Evolutionary conservation across 2,329 filamentous ascomycete genomes (phyloP).

Genomic region (Dryadomyces quercus-mongolicae): DNA sequence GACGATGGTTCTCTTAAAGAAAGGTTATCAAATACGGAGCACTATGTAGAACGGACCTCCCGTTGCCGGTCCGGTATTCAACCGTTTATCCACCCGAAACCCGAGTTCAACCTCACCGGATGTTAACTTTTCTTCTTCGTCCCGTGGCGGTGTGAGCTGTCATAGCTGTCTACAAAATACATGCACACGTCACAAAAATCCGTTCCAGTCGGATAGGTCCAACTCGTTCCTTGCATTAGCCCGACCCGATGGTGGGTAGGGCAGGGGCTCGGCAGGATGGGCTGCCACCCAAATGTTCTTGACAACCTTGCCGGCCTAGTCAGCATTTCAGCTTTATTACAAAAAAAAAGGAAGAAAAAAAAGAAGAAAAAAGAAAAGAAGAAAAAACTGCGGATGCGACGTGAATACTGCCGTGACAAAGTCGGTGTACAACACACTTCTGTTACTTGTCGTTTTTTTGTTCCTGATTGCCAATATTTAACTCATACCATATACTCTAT

Average conservation of each 20-base stretch:
- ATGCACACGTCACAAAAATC: background rate
- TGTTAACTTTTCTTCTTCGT: background rate
- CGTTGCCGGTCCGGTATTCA: background rate
- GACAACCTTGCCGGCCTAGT: background rate
- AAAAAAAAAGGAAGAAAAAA: background rate
- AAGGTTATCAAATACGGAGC: no score
- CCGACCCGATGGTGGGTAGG: background rate
- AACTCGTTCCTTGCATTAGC: conserved; percentile 2
- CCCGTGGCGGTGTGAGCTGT: background rate
- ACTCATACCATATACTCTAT: no score
- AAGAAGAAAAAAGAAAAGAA: background rate
- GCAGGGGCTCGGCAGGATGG: background rate
- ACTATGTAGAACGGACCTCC: background rate
- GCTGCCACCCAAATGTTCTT: background rate
- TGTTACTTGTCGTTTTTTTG: background rate
- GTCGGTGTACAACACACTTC: background rate
- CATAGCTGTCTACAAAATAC: background rate
- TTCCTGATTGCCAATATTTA: background rate
- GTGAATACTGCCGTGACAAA: background rate
- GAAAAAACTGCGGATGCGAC: background rate
- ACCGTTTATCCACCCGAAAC: background rate
- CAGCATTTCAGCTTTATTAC: background rate
- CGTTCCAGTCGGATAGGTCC: background rate
- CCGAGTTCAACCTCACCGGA: no score
- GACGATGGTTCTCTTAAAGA: no score